These are phyloP conservation scores for Cyclotella sp. DNA, from an alignment of 108 stramenopile species.

Conservation along the genomic window DNA sequence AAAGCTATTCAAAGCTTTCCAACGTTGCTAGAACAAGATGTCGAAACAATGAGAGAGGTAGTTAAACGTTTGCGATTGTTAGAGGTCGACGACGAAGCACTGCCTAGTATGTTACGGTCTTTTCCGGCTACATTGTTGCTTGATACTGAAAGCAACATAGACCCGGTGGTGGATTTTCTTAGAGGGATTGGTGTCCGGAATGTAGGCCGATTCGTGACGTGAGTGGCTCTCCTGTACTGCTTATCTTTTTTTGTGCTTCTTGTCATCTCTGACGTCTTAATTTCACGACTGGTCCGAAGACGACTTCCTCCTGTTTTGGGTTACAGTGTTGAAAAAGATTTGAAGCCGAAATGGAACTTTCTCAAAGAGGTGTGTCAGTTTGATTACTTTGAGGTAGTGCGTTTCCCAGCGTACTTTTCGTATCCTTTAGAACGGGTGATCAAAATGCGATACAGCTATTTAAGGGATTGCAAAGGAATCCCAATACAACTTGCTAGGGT, in stretches of 20 bases:
- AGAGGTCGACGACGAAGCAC: constrained; percentile 61
- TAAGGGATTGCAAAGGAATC: constrained; percentile 59
- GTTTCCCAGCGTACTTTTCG: constrained; percentile 85
- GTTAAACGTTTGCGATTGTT: constrained; percentile 51
- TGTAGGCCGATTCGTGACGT: constrained; percentile 74
- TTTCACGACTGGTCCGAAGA: neutral
- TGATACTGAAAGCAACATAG: constrained; percentile 64
- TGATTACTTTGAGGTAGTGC: constrained; percentile 66
- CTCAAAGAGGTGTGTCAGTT: constrained; percentile 60
- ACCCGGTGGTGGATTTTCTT: constrained; percentile 70
- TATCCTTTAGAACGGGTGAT: constrained; percentile 82
- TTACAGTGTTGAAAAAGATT: constrained; percentile 75
- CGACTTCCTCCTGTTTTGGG: constrained; percentile 77
- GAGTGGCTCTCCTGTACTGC: constrained; percentile 3
- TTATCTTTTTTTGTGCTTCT: neutral
- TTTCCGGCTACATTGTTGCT: constrained; percentile 72
- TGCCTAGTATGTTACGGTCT: constrained; percentile 68
- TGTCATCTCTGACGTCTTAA: neutral
- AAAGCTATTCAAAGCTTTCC: constrained; percentile 70
- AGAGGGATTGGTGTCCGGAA: constrained; percentile 65
- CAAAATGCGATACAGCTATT: constrained; percentile 72
- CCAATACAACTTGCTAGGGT: constrained; percentile 60
- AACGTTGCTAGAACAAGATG: constrained; percentile 58
- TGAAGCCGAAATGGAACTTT: constrained; percentile 83
- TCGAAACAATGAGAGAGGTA: constrained; percentile 55